Base-by-base conservation (phyloP, 441 rosid species). In the Capsella rubella region DNA sequence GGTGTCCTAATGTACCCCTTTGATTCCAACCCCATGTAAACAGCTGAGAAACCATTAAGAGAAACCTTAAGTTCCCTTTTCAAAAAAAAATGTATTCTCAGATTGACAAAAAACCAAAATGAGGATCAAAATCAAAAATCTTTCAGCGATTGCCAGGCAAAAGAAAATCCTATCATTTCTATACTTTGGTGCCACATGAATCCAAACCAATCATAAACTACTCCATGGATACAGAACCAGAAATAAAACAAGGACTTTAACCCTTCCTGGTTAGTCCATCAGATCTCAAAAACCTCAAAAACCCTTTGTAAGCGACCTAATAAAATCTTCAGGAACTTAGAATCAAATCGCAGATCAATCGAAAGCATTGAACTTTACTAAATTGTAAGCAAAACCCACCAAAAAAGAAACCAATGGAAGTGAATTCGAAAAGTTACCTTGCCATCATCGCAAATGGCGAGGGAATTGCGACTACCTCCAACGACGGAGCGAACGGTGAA, bases 21-120 rank as follows among this genome's bases (percentile, higher is more conserved):
- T 95, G 99, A 82, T 95, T 95, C 99, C 99, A 95, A 4, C 99
- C 98, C 99, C 98, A 95, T 4, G 98, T 95, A 83, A 93, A 95
- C 90, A 95, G 77, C 99, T 95, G 77, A 45, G 7, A 66, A 21
- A 51, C 73, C 71, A 77, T 45, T 6, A 37, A 67, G 47, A 49
- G 21, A 58, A 72, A 50, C 39, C 31, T 14, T 74, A 13, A 66
- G 35, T 3, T 66, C 31, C 25, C 28, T 6, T 6, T 46, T 25
- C 57, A 40, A 27, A 50, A 40, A 27, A 50, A 60, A 1, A 49
- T 47, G 67, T 37, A 37, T n/a, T 29, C 13, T 43, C 63, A 31
- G 49, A 4, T 37, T 21, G 11, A 4, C 47, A 35, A 4, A 46
- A 56, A 45, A 43, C 50, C 16, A 28, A 45, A 66, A 25, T 7